These are phyloP conservation scores for Fusarium sp. DNA, from an alignment of 2,329 filamentous ascomycete genomes.

Conservation along the genomic window DNA sequence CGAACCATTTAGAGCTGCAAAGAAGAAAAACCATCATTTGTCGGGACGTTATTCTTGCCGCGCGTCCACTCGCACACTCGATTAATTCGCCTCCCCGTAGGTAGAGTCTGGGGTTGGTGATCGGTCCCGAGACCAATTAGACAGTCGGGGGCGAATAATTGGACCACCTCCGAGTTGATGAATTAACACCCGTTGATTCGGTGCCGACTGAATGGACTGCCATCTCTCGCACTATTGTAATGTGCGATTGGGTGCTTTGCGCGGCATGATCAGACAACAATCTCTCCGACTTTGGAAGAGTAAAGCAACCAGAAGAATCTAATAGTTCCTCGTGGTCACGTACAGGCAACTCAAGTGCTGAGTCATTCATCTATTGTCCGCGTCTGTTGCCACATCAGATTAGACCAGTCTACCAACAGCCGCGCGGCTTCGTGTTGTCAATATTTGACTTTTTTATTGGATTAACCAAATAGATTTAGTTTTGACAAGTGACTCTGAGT, in stretches of 20 bases:
- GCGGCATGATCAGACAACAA: slow-evolving; percentile 12
- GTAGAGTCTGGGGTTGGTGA: slow-evolving; percentile 16
- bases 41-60: slow-evolving; percentile 38
- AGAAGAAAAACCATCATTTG: slow-evolving; percentile 24
- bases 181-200: not conserved
- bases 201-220: slow-evolving; percentile 12
- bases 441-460: slow-evolving; percentile 24
- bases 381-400: slow-evolving; percentile 38
- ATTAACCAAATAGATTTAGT: not conserved
- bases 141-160: slow-evolving; percentile 28
- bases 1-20: slow-evolving; percentile 44
- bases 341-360: slow-evolving; percentile 25
- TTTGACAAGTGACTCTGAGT: not conserved
- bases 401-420: slow-evolving; percentile 32
- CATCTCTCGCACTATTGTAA: slow-evolving; percentile 18
- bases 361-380: slow-evolving; percentile 30
- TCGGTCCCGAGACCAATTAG: slow-evolving; percentile 45
- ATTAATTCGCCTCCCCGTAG: slow-evolving; percentile 16
- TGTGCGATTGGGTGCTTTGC: slow-evolving; percentile 10
- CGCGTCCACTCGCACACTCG: slow-evolving; percentile 40
- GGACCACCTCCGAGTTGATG: slow-evolving; percentile 2
- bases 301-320: slow-evolving; percentile 12
- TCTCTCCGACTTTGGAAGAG: slow-evolving; percentile 23
- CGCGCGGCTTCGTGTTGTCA: slow-evolving; percentile 38
- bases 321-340: not conserved